phyloP scores from a whole-genome alignment of 192 early-diverging fungal species.

The Coemansia interrupta region DNA sequence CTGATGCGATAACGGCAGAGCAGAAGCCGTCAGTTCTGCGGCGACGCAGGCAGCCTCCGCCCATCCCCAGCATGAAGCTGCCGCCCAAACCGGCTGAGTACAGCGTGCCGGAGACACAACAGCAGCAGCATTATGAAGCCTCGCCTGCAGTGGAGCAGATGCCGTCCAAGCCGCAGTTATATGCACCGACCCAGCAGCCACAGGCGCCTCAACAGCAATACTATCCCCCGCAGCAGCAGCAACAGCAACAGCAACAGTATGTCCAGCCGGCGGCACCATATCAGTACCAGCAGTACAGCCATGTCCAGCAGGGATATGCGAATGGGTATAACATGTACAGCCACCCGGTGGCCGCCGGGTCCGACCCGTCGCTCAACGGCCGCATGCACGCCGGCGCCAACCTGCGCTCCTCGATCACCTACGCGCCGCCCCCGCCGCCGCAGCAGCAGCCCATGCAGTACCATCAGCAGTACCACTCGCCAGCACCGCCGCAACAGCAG shows the following conservation, averaged over 20 bases:
- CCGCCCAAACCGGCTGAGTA: constrained; percentile 29
- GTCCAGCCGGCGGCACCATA: neutral
- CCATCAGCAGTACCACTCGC: too few relatives aligned
- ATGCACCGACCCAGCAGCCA: neutral
- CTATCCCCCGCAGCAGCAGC: neutral
- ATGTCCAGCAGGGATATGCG: neutral
- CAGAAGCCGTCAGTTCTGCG: neutral
- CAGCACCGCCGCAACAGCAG: too few relatives aligned
- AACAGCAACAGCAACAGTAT: neutral
- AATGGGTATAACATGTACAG: constrained; percentile 23
- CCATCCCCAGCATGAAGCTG: constrained; percentile 8
- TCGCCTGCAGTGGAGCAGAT: neutral
- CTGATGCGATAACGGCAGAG: too few relatives aligned
- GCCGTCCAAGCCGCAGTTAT: constrained; percentile 6
- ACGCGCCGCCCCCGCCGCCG: neutral
- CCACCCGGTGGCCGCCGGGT: constrained; percentile 35
- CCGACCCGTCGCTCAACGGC: constrained; percentile 46
- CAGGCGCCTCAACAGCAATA: constrained; percentile 1
- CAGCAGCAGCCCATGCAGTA: too few relatives aligned
- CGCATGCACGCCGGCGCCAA: constrained; percentile 42
- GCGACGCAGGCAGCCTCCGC: constrained; percentile 20
- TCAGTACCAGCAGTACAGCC: constrained; percentile 3
- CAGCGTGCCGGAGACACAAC: neutral
- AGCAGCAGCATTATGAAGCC: constrained; percentile 8
- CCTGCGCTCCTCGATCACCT: constrained; percentile 28